phyloP scores from a whole-genome alignment of 2,329 filamentous ascomycete species.

The Fusarium camptoceras region DNA sequence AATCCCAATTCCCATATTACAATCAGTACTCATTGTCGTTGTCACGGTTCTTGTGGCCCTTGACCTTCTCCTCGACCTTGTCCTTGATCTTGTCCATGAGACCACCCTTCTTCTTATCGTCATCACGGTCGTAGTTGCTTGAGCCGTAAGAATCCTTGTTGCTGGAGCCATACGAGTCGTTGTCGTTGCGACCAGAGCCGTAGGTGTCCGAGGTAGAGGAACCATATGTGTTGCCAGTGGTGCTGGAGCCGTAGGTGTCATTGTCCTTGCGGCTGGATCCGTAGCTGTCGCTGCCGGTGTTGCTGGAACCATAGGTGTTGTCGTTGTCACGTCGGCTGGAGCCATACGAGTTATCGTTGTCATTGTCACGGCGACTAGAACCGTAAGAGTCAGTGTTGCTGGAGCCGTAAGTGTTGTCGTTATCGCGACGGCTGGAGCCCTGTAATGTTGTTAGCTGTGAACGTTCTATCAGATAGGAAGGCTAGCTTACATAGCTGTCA shows the following conservation, averaged over 20 bases:
- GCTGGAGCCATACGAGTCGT: conserved; percentile 12
- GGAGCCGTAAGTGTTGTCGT: conserved; percentile 4
- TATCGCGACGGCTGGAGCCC: conserved; percentile 4
- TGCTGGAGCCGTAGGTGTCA: background rate
- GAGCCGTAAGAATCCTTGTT: conserved; percentile 22
- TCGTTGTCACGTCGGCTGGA: conserved; percentile 18
- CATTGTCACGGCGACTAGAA: conserved; percentile 18
- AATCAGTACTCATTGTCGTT: conserved; percentile 44
- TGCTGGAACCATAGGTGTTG: conserved; percentile 3
- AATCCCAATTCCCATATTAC: background rate
- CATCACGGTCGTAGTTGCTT: background rate
- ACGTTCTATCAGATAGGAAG: background rate
- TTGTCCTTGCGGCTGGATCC: conserved; percentile 16
- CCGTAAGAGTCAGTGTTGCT: conserved; percentile 5
- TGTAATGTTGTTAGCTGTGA: background rate
- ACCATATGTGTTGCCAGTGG: conserved; percentile 9
- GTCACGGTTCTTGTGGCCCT: conserved; percentile 54
- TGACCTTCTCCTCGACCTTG: conserved; percentile 64
- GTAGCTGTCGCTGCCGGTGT: background rate
- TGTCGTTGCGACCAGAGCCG: background rate
- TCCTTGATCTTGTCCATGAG: conserved; percentile 68
- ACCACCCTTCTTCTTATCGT: conserved; percentile 53
- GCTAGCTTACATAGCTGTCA: conserved; percentile 19
- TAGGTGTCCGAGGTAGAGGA: conserved; percentile 1
- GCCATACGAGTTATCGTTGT: conserved; percentile 12